These are phyloP conservation scores for Malus domestica DNA, from an alignment of 306 rosid species.

Conservation along the genomic window ASM211411v1 NC_041795.1:31743501-31744000, in stretches of 20 bases:
- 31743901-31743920: not conserved
- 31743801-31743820: not conserved
- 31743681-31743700: not conserved
- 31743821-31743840: not conserved
- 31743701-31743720: conserved; percentile 21
- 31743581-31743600: not conserved
- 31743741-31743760: conserved; percentile 16
- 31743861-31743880: conserved; percentile 34
- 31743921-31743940: conserved; percentile 5
- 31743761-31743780: conserved; percentile 30
- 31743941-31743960: not conserved
- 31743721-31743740: conserved; percentile 29
- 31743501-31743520: no score
- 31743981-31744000: conserved; percentile 3
- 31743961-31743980: conserved; percentile 10
- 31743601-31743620: not conserved
- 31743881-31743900: conserved; percentile 38
- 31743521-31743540: not conserved
- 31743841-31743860: conserved; percentile 10
- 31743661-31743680: not conserved
- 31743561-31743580: conserved; percentile 1
- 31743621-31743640: not conserved
- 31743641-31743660: not conserved
- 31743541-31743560: not conserved
- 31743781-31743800: conserved; percentile 36